These are phyloP conservation scores for Lycium barbarum DNA, from an alignment of 257 asterid species.

Conservation along the genomic window DNA sequence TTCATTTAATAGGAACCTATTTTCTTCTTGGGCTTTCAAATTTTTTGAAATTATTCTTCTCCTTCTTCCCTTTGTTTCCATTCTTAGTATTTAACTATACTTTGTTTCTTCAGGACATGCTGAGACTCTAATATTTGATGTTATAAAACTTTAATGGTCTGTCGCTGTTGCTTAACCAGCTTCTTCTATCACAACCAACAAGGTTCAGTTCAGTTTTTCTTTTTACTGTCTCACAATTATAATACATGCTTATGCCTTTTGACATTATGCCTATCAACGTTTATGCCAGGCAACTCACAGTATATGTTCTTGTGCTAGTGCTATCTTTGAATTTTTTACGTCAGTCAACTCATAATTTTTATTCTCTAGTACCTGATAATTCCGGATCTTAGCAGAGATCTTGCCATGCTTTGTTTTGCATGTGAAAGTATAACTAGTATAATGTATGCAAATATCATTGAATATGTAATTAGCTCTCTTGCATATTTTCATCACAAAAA, in stretches of 20 bases:
- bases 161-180: conserved; percentile 75
- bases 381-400: neutral
- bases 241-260: conserved; percentile 5
- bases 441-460: neutral
- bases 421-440: neutral
- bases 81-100: neutral
- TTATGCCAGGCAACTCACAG: neutral
- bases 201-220: conserved; percentile 57
- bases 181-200: conserved; percentile 83
- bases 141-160: conserved; percentile 91
- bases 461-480: neutral
- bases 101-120: conserved; percentile 66
- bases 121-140: conserved; percentile 87
- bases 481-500: neutral
- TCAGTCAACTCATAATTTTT: neutral
- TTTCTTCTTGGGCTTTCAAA: neutral
- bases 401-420: neutral
- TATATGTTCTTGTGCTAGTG: conserved; percentile 11
- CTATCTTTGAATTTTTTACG: conserved; percentile 1
- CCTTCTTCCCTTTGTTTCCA: conserved; percentile 10
- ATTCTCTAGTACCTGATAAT: neutral
- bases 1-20: conserved; percentile 7
- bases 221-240: conserved; percentile 2
- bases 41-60: neutral
- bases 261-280: neutral